Percentiles rank a stretch among this genome's conserved stretches.
Evolutionary conservation across 345 rosid genomes (phyloP).

Genomic region (Pistacia vera): DNA sequence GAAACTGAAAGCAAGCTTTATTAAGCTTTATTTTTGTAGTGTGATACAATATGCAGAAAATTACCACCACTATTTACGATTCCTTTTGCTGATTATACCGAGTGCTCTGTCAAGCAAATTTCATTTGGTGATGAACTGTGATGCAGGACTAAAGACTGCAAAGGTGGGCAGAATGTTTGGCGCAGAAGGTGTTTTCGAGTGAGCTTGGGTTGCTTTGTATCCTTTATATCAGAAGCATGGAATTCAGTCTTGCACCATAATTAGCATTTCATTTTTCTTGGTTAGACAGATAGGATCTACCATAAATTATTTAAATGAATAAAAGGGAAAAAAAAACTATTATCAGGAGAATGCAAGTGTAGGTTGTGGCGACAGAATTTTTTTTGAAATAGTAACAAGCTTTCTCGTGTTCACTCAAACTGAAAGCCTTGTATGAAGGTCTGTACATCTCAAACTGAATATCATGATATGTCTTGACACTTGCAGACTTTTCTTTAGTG

Average conservation of each 20-base stretch:
- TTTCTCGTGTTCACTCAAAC: neutral
- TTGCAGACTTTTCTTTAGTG: neutral
- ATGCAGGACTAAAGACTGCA: slow-evolving; percentile 72
- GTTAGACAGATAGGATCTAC: slow-evolving; percentile 2
- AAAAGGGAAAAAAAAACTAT: neutral
- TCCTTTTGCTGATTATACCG: neutral
- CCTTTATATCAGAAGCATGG: slow-evolving; percentile 39
- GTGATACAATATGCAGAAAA: neutral
- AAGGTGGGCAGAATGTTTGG: slow-evolving; percentile 77
- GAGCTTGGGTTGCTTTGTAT: slow-evolving; percentile 98
- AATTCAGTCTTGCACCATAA: neutral
- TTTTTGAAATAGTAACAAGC: neutral
- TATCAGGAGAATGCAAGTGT: neutral
- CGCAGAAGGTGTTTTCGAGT: slow-evolving; percentile 90
- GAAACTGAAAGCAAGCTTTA: neutral
- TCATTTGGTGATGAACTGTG: slow-evolving; percentile 17
- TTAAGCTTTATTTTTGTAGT: neutral
- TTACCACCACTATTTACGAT: neutral
- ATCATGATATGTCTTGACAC: neutral
- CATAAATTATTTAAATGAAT: too few species aligned
- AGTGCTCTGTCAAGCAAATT: slow-evolving; percentile 13
- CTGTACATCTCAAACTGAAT: neutral
- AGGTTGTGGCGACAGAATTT: neutral
- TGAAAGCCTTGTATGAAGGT: neutral
- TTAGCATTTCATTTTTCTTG: neutral